These are phyloP conservation scores for Cylindrodendrum hubeiense DNA, from an alignment of 2,329 filamentous ascomycete species.

Conservation along the genomic window DNA sequence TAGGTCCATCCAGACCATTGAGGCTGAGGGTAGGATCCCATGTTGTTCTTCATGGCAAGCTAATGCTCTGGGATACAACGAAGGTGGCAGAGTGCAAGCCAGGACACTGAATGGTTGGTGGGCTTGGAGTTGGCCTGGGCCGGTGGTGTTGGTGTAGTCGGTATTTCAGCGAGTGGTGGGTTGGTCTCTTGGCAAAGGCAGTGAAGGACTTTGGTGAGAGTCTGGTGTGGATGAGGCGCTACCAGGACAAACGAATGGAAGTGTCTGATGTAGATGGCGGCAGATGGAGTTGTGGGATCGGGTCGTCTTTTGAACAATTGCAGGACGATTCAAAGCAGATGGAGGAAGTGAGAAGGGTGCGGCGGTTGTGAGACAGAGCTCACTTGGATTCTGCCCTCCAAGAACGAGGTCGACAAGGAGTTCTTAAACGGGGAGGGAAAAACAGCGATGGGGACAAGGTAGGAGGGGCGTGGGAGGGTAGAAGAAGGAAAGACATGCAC, in stretches of 20 bases:
- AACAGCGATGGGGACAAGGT: slow-evolving; percentile 37
- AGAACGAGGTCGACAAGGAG: slow-evolving; percentile 51
- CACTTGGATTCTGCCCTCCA: slow-evolving; percentile 48
- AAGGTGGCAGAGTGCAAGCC: neutral
- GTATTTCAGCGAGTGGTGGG: slow-evolving; percentile 29
- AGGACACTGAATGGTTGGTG: neutral
- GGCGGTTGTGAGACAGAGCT: slow-evolving; percentile 49
- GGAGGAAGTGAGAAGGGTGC: slow-evolving; percentile 48
- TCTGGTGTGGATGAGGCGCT: slow-evolving; percentile 25
- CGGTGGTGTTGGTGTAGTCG: neutral
- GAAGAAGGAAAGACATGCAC: slow-evolving; percentile 51
- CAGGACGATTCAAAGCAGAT: slow-evolving; percentile 34
- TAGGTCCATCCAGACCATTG: slow-evolving; percentile 54
- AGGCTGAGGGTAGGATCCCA: slow-evolving; percentile 50
- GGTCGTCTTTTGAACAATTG: slow-evolving; percentile 45
- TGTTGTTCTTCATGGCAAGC: slow-evolving; percentile 44
- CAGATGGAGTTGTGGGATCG: slow-evolving; percentile 34
- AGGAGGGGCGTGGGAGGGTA: slow-evolving; percentile 51
- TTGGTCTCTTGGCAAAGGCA: slow-evolving; percentile 24
- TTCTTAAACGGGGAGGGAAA: slow-evolving; percentile 44
- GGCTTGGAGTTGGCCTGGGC: neutral
- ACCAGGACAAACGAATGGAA: slow-evolving; percentile 35
- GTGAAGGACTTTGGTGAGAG: slow-evolving; percentile 39
- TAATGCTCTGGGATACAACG: slow-evolving; percentile 26
- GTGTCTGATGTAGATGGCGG: slow-evolving; percentile 31